Evolutionary conservation across 2,329 filamentous ascomycete species (phyloP).

Genomic region (Nectriaceae sp.): DNA sequence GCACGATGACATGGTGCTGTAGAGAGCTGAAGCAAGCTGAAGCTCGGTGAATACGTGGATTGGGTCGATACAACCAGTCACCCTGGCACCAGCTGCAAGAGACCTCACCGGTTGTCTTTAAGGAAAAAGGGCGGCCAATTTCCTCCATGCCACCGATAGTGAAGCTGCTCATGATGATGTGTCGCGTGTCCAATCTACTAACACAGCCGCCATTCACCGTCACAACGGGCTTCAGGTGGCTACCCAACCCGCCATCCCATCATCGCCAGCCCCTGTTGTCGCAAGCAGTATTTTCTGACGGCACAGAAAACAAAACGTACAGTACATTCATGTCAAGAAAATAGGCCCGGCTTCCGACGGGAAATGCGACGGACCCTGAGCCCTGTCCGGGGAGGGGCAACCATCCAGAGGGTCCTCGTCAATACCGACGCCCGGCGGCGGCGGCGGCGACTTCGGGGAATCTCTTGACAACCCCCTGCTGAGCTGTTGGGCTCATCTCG

Average conservation of each 20-base stretch:
- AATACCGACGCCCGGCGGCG: too few species aligned
- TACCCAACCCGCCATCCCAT: slow-evolving; percentile 3
- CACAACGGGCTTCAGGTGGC: neutral
- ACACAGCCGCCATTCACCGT: neutral
- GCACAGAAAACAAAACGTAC: slow-evolving; percentile 1
- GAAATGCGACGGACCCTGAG: too few species aligned
- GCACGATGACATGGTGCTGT: slow-evolving; percentile 11
- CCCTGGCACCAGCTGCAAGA: neutral
- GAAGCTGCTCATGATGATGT: neutral
- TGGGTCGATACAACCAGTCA: neutral
- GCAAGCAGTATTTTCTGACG: too few species aligned
- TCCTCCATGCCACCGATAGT: neutral
- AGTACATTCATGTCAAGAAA: slow-evolving; percentile 1
- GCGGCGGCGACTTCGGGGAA: too few species aligned
- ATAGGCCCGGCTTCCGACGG: too few species aligned
- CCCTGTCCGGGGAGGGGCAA: too few species aligned
- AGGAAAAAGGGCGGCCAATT: too few species aligned
- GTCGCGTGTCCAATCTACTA: neutral
- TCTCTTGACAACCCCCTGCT: too few species aligned
- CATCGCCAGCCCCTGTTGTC: slow-evolving; percentile 9
- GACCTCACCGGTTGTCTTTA: neutral
- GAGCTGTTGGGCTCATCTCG: too few species aligned
- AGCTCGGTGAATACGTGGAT: too few species aligned
- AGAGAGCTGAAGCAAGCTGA: neutral
- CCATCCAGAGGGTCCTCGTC: too few species aligned